Conservation (phyloP, 192 early-diverging fungal genomes). For the Phycomyces nitens region DNA sequence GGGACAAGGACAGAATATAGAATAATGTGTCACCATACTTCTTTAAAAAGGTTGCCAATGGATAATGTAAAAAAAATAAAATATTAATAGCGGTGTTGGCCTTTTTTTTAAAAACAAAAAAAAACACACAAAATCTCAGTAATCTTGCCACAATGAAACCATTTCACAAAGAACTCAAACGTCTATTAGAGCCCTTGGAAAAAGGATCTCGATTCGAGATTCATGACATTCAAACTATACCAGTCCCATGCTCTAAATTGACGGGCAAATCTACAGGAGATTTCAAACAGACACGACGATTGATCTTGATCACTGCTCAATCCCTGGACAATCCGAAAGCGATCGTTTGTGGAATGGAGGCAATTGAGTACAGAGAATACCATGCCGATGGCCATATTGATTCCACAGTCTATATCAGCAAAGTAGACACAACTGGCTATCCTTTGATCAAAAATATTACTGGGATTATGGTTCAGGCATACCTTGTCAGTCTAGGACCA, state of each 20-base stretch:
- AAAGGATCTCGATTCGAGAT: not conserved
- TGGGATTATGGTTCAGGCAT: slow-evolving; percentile 32
- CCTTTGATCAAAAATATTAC: slow-evolving; percentile 19
- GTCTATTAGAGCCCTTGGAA: not conserved
- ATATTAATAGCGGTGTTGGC: too few relatives aligned
- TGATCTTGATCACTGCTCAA: slow-evolving; percentile 9
- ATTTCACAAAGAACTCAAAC: not conserved
- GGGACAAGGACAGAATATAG: too few relatives aligned
- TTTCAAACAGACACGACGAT: slow-evolving; percentile 1
- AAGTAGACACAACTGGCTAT: slow-evolving; percentile 44
- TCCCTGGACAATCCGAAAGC: not conserved
- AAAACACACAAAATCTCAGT: too few relatives aligned
- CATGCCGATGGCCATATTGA: not conserved
- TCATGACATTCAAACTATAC: not conserved
- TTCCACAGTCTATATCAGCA: slow-evolving; percentile 35
- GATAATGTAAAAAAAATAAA: too few relatives aligned
- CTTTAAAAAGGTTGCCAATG: too few relatives aligned
- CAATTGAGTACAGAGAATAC: slow-evolving; percentile 15
- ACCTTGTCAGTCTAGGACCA: slow-evolving; percentile 26
- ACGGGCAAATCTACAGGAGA: not conserved
- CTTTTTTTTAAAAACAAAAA: too few relatives aligned
- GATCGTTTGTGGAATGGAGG: slow-evolving; percentile 24
- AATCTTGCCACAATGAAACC: not conserved
- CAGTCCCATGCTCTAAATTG: not conserved
- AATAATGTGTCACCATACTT: too few relatives aligned